Conservation (phyloP, 495 filamentous ascomycete species). For the Parachaetomium inaequale region DNA sequence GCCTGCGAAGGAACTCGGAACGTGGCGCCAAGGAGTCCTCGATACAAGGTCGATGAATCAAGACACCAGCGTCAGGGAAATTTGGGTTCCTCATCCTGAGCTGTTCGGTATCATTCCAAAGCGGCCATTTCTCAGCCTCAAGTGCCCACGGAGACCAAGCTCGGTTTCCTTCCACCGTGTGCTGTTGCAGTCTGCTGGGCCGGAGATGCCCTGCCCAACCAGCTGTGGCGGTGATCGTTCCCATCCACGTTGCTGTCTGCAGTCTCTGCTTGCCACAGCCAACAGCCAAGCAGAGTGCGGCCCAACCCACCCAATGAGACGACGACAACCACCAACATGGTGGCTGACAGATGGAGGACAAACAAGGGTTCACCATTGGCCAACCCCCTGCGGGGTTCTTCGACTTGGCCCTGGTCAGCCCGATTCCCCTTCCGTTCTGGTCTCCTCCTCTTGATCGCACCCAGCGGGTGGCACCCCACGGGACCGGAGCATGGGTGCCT, state of each 20-base stretch:
- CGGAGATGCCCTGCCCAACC: neutral
- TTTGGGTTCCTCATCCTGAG: too few species aligned
- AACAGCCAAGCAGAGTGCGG: constrained; percentile 1
- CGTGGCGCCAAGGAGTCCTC: too few species aligned
- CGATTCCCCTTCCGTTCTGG: neutral
- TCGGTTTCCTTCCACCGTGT: too few species aligned
- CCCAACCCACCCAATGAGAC: constrained; percentile 4
- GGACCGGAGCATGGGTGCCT: neutral
- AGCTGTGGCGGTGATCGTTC: neutral
- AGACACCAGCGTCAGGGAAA: too few species aligned
- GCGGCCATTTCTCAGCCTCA: too few species aligned
- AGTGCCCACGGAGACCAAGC: too few species aligned
- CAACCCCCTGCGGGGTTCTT: constrained; percentile 5
- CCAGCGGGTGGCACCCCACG: neutral
- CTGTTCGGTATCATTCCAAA: too few species aligned
- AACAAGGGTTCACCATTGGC: neutral
- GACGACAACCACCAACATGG: neutral
- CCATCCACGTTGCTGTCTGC: neutral
- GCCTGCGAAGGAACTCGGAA: too few species aligned
- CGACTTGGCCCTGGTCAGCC: constrained; percentile 5
- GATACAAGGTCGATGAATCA: too few species aligned
- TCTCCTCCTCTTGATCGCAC: neutral
- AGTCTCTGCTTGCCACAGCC: neutral
- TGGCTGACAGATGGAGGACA: neutral
- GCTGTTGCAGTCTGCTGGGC: neutral